These are phyloP conservation scores for Cordia subcordata DNA, from an alignment of 257 asterid genomes.

Conservation along the genomic window DNA sequence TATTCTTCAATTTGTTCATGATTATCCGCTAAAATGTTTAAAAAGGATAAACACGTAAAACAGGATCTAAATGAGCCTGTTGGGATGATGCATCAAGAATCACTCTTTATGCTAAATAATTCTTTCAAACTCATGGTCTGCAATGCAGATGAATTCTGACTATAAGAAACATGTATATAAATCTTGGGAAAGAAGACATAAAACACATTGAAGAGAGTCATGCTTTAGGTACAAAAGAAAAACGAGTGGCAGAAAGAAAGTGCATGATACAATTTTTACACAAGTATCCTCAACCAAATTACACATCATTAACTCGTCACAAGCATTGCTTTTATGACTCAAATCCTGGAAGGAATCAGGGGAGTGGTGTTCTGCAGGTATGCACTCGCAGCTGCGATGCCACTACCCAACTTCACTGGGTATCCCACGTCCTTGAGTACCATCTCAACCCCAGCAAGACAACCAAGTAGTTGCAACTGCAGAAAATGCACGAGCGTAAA, in stretches of 20 bases:
- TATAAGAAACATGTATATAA: too few relatives aligned
- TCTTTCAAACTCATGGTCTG: too few relatives aligned
- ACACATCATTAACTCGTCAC: slow-evolving; percentile 13
- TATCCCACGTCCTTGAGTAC: slow-evolving; percentile 94
- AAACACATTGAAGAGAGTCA: too few relatives aligned
- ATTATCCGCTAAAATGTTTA: too few relatives aligned
- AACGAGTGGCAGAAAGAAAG: slow-evolving; percentile 1
- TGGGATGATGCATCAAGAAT: too few relatives aligned
- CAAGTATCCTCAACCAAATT: slow-evolving; percentile 27
- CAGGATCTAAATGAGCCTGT: too few relatives aligned
- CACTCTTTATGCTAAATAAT: too few relatives aligned
- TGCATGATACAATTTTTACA: slow-evolving; percentile 44
- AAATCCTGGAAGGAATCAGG: slow-evolving; percentile 90
- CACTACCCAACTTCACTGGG: slow-evolving; percentile 86
- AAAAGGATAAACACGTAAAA: too few relatives aligned
- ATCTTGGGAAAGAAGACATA: too few relatives aligned
- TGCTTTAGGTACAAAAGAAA: too few relatives aligned
- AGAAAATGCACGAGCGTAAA: neutral
- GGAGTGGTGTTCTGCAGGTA: slow-evolving; percentile 84
- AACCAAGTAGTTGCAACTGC: slow-evolving; percentile 92
- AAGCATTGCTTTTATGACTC: slow-evolving; percentile 21
- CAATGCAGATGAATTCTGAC: too few relatives aligned
- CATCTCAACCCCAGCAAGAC: slow-evolving; percentile 99
- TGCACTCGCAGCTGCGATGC: slow-evolving; percentile 89
- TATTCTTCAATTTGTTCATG: too few relatives aligned